phyloP scores from a whole-genome alignment of 164 flowering plant genomes.

The Santalum album region DNA sequence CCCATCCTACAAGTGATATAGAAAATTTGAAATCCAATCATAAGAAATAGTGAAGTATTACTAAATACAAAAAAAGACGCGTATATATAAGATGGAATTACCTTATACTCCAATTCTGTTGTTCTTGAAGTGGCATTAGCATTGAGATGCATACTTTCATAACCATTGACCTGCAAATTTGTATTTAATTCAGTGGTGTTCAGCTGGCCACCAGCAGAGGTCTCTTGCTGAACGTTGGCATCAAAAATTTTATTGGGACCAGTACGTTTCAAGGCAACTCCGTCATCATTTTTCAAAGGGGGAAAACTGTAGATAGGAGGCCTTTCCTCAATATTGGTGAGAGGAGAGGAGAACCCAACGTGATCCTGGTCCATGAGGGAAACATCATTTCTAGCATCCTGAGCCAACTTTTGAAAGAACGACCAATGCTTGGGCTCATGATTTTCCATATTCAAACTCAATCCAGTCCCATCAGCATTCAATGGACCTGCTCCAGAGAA shows the following conservation, averaged over 20 bases:
- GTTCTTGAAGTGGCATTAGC: slow-evolving; percentile 28
- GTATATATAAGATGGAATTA: slow-evolving; percentile 12
- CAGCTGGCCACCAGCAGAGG: slow-evolving; percentile 12
- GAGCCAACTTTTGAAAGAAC: slow-evolving; percentile 78
- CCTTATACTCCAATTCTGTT: slow-evolving; percentile 66
- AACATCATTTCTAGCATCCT: slow-evolving; percentile 46
- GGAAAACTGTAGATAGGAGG: slow-evolving; percentile 26
- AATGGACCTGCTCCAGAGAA: slow-evolving; percentile 27
- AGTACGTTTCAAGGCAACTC: slow-evolving; percentile 14
- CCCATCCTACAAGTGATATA: slow-evolving; percentile 46
- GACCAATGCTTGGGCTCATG: slow-evolving; percentile 94
- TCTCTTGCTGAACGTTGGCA: slow-evolving; percentile 23
- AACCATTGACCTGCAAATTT: slow-evolving; percentile 24
- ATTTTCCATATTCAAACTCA: slow-evolving; percentile 80
- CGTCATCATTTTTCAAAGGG: slow-evolving; percentile 24
- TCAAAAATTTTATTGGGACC: slow-evolving; percentile 24
- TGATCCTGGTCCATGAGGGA: slow-evolving; percentile 86
- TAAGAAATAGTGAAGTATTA: too few species aligned
- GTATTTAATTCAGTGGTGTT: slow-evolving; percentile 14
- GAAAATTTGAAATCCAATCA: slow-evolving; percentile 5
- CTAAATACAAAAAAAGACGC: too few species aligned
- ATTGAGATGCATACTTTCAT: slow-evolving; percentile 44
- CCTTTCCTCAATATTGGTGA: slow-evolving; percentile 31
- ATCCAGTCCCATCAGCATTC: slow-evolving; percentile 56
- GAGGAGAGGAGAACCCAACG: slow-evolving; percentile 37